Evolutionary conservation across 2,329 filamentous ascomycete species (phyloP).

Genomic region (Domatiomyces catenatus): DNA sequence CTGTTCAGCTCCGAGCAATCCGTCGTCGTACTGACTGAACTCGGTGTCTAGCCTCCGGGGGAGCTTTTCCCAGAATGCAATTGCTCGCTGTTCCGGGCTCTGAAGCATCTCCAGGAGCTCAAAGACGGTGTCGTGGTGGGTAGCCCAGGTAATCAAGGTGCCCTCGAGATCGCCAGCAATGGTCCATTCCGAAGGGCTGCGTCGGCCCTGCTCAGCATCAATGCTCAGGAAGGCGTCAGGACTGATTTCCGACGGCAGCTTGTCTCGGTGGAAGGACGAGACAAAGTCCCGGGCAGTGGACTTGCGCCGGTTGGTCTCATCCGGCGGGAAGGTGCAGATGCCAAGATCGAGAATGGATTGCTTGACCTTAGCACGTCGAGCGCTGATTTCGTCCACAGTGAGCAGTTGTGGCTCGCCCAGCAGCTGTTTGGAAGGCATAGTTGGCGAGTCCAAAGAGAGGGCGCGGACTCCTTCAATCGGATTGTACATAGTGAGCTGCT

Average conservation of each 20-base stretch:
- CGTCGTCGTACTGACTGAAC: slow-evolving; percentile 25
- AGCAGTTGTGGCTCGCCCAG: background rate
- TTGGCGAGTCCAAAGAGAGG: background rate
- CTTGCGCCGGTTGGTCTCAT: slow-evolving; percentile 5
- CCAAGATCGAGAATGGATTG: background rate
- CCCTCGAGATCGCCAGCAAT: slow-evolving; percentile 31
- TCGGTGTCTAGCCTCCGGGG: slow-evolving; percentile 23
- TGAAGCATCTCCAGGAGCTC: slow-evolving; percentile 28
- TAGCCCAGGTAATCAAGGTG: slow-evolving; percentile 31
- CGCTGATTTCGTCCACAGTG: background rate
- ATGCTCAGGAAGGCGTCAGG: slow-evolving; percentile 25
- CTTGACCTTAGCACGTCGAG: background rate
- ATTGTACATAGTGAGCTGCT: background rate
- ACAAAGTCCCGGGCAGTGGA: slow-evolving; percentile 26
- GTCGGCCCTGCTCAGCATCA: slow-evolving; percentile 12
- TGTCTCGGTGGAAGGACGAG: slow-evolving; percentile 27
- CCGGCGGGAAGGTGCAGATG: slow-evolving; percentile 1
- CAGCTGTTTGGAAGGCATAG: background rate
- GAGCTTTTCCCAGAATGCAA: slow-evolving; percentile 31
- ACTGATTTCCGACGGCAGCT: slow-evolving; percentile 29
- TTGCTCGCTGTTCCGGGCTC: slow-evolving; percentile 27
- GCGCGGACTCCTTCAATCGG: background rate
- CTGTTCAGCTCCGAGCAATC: background rate
- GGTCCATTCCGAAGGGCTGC: slow-evolving; percentile 28
- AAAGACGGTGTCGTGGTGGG: slow-evolving; percentile 30